These are phyloP conservation scores for Syzygium aqueum DNA, from an alignment of 345 rosid species.

Conservation along the genomic window DNA sequence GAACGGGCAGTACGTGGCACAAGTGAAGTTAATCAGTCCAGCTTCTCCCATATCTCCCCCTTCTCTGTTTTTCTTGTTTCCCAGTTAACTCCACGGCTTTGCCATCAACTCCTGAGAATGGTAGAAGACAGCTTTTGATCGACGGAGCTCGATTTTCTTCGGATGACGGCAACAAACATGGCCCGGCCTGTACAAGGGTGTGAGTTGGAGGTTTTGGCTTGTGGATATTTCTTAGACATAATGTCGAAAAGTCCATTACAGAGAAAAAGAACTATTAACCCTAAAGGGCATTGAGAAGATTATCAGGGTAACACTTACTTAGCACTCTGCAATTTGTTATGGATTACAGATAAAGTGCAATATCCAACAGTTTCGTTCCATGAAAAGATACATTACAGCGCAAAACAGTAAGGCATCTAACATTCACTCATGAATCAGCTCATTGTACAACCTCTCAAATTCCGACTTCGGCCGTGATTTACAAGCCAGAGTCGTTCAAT, in stretches of 20 bases:
- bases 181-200: not conserved
- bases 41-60: not conserved
- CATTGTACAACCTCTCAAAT: not conserved
- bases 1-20: not conserved
- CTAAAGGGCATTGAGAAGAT: not conserved
- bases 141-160: not conserved
- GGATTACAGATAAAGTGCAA: not conserved
- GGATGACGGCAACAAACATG: not conserved
- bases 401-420: fast-evolving
- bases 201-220: not conserved
- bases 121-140: not conserved
- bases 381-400: not conserved
- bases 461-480: not conserved
- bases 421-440: not conserved
- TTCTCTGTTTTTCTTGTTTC: not conserved
- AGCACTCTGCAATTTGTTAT: not conserved
- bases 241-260: not conserved
- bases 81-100: not conserved
- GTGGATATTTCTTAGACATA: not conserved
- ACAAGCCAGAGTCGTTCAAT: not conserved
- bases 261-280: too few relatives aligned
- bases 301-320: not conserved
- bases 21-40: not conserved
- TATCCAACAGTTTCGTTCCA: not conserved
- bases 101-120: not conserved